Evolutionary conservation across 2,329 filamentous ascomycete species (phyloP), one percentile per base, ranked within the genome.

Genomic region (Aspergillus puulaauensis): DNA sequence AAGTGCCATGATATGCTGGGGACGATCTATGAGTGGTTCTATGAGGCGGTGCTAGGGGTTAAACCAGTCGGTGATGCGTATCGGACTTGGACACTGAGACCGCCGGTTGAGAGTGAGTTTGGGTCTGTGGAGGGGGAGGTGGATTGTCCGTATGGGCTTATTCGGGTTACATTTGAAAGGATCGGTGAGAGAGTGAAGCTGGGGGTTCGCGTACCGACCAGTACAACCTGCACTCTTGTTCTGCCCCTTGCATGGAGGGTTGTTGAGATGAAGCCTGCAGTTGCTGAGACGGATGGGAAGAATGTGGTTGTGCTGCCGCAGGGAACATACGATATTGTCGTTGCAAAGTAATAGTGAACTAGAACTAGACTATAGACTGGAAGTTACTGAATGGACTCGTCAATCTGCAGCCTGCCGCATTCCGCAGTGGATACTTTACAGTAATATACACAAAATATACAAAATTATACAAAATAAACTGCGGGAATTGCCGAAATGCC

Each of bases 1-100:
- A 97, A 96, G 74, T 78, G 78, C 47, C 78, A 81, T 60, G 78
- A 80, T 61, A 79, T 81, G 77, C 68, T 80, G 6, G 78, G 78
- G 0, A 79, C 76, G 0, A 79, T 80, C 33, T 79, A 80, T 44
- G 78, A 80, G 61, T 80, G 78, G 78, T 78, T 79, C 52, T 81
- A 80, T 47, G 70, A 70, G 24, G 73, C 72, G 0, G 73, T 76
- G 3, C 56, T 80, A 17, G 78, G 76, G 0, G 60, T 79, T 3
- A 74, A 70, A 59, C 69, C 72, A 0, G 65, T 71, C 27, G 70
- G 65, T 0, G 70, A 77, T 27, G 77, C 74, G 4, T 80, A 79
- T 57, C 69, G 68, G 39, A 73, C 70, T 1, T 80, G 75, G 65
- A 72, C 61, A 31, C 60, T 80, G 7, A 69, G 69, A 54, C 76